Base-by-base conservation (phyloP, 352 stramenopile genomes). In the Aphanomyces astaci region DNA sequence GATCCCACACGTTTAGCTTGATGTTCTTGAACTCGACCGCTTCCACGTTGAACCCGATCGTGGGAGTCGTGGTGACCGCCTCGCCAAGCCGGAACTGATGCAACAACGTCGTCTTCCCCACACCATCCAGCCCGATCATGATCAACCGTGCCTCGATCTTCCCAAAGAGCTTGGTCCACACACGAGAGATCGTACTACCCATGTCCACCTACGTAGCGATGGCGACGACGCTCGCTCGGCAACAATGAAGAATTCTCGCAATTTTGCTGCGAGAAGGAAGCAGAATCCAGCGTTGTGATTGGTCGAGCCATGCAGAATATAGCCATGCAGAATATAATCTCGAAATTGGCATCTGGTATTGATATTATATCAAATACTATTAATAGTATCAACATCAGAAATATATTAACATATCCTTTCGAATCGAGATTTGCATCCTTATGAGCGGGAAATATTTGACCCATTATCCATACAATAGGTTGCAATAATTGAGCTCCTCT, bases 41-140 rank as follows among this genome's bases (percentile, higher is more conserved):
- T 25, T 73, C 52, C 9, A 73, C 68, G 45, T 73, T 73, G 24
- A 66, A 66, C 19, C 68, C 68, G 31, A 73, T 73, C 0, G 68
- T 73, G 7, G 68, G 68, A 3, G 54, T 49, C 0, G 68, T 71
- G 19, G 43, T 63, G 48, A 72, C 36, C 15, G 57, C 59, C 52
- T 73, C 31, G 30, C 31, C 30, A 3, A 72, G 39, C 19, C 72
- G 24, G 30, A 73, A 66, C 27, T 52, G 48, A 39, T 73, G 72
- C 28, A 73, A 31, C 3, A 73, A 25, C 9, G 68, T 73, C 7
- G 68, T 73, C 45, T 73, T 73, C 10, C 68, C 68, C 19, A 63
- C 68, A 27, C 30, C 68, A 22, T 73, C 68, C 9, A 73, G 66
- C 22, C 68, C 68, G 48, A 73, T 49, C 63, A 73, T 72, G 33